phyloP scores from a whole-genome alignment of 2,329 filamentous ascomycete genomes.

The Fusarium sororula region DNA sequence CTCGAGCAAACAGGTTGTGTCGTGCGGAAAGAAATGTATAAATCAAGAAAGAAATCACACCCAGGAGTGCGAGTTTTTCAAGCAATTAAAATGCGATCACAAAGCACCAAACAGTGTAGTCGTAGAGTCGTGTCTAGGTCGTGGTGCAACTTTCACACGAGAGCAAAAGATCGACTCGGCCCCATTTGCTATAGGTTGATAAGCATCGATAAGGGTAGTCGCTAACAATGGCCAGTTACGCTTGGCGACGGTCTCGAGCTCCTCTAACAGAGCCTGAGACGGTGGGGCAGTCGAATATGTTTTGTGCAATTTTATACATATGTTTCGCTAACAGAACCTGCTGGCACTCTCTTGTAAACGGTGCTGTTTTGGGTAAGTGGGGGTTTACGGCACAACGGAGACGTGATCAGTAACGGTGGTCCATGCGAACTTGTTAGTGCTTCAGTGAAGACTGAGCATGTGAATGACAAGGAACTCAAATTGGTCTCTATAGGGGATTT shows the following conservation, averaged over 20 bases:
- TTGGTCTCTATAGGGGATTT: neutral
- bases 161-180: slow-evolving; percentile 33
- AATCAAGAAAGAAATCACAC: neutral
- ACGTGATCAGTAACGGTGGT: neutral
- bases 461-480: neutral
- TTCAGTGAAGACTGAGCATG: neutral
- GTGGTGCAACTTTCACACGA: slow-evolving; percentile 37
- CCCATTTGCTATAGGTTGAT: slow-evolving; percentile 21
- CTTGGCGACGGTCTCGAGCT: neutral
- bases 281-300: neutral
- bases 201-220: slow-evolving; percentile 31
- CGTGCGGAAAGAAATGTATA: neutral
- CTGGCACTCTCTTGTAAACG: neutral
- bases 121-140: neutral
- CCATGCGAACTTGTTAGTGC: neutral
- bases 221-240: slow-evolving; percentile 10
- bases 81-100: neutral
- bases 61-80: neutral
- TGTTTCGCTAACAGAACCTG: neutral
- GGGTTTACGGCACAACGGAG: slow-evolving; percentile 9
- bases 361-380: slow-evolving; percentile 15
- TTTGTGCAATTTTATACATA: slow-evolving; percentile 21
- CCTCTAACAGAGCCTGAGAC: slow-evolving; percentile 1
- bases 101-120: slow-evolving; percentile 1
- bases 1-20: neutral